phyloP scores from a whole-genome alignment of 768 basidiomycete genomes.

The Pholiota conissans region DNA sequence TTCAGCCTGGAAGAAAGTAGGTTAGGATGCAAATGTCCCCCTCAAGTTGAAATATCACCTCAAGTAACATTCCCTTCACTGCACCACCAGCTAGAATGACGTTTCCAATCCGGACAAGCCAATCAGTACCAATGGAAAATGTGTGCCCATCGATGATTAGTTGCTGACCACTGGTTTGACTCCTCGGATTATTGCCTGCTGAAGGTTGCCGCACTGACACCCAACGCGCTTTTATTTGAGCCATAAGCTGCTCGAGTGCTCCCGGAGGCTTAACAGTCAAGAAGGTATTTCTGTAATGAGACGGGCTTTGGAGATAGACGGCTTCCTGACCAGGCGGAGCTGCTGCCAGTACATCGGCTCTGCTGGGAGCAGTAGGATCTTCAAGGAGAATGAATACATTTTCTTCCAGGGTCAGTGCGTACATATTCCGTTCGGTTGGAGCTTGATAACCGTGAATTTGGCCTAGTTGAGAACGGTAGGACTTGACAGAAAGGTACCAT shows the following conservation, averaged over 20 bases:
- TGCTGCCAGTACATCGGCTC: slow-evolving; percentile 55
- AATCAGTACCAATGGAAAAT: slow-evolving; percentile 79
- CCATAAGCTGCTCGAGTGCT: slow-evolving; percentile 72
- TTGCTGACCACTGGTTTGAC: slow-evolving; percentile 54
- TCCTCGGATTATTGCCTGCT: slow-evolving; percentile 12
- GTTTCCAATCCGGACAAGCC: slow-evolving; percentile 79
- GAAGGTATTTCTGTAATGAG: slow-evolving; percentile 79
- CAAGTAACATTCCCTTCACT: slow-evolving; percentile 81
- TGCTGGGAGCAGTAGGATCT: slow-evolving; percentile 70
- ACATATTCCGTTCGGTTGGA: slow-evolving; percentile 68
- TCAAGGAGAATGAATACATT: slow-evolving; percentile 80
- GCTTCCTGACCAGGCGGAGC: slow-evolving; percentile 43
- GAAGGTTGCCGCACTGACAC: slow-evolving; percentile 58
- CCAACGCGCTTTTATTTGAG: slow-evolving; percentile 78
- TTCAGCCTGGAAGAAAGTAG: slow-evolving; percentile 56
- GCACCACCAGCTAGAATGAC: slow-evolving; percentile 74
- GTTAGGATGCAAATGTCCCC: not conserved
- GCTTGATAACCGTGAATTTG: slow-evolving; percentile 50
- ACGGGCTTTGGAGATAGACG: slow-evolving; percentile 43
- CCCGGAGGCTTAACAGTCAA: slow-evolving; percentile 73
- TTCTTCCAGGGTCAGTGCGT: slow-evolving; percentile 75
- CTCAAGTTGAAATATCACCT: slow-evolving; percentile 44
- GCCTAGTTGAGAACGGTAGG: slow-evolving; percentile 74
- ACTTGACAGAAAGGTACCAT: slow-evolving; percentile 72
- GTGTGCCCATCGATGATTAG: slow-evolving; percentile 71